Conservation (phyloP, 106 monocot genomes). For the Phalaenopsis aphrodite region DNA sequence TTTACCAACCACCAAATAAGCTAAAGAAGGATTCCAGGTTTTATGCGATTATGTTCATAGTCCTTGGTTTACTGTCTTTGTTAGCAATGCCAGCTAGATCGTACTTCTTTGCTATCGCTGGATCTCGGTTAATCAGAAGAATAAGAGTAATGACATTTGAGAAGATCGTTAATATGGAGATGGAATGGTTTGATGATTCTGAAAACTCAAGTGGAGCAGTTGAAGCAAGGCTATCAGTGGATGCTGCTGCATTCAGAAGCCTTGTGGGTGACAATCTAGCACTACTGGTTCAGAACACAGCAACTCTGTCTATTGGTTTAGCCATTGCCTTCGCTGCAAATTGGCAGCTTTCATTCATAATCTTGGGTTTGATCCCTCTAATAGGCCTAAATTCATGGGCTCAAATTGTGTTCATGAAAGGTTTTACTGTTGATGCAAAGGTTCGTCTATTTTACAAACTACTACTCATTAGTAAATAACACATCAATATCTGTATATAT, state of each 20-base stretch:
- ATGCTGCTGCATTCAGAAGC: slow-evolving; percentile 18
- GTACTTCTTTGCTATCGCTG: slow-evolving; percentile 19
- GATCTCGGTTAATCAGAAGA: slow-evolving; percentile 14
- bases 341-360: slow-evolving; percentile 18
- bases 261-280: slow-evolving; percentile 21
- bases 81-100: slow-evolving; percentile 16
- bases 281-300: slow-evolving; percentile 17
- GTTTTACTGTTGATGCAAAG: slow-evolving; percentile 16
- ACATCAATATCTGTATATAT: too few relatives aligned
- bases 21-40: slow-evolving; percentile 15
- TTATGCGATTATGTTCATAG: slow-evolving; percentile 12
- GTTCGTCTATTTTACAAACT: slow-evolving; percentile 2
- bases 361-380: slow-evolving; percentile 16
- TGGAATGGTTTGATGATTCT: slow-evolving; percentile 20
- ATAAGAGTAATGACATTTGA: slow-evolving; percentile 21
- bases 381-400: slow-evolving; percentile 15
- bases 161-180: slow-evolving; percentile 21
- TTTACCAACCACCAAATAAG: slow-evolving; percentile 10
- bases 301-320: slow-evolving; percentile 12
- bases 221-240: slow-evolving; percentile 16
- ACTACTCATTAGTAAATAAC: too few relatives aligned
- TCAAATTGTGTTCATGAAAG: slow-evolving; percentile 15
- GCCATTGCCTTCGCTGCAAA: slow-evolving; percentile 15
- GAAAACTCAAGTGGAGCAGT: slow-evolving; percentile 18
- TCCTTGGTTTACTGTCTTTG: slow-evolving; percentile 7